Conservation (phyloP, 352 stramenopile genomes). For the Elongisporangium undulatum region DNA sequence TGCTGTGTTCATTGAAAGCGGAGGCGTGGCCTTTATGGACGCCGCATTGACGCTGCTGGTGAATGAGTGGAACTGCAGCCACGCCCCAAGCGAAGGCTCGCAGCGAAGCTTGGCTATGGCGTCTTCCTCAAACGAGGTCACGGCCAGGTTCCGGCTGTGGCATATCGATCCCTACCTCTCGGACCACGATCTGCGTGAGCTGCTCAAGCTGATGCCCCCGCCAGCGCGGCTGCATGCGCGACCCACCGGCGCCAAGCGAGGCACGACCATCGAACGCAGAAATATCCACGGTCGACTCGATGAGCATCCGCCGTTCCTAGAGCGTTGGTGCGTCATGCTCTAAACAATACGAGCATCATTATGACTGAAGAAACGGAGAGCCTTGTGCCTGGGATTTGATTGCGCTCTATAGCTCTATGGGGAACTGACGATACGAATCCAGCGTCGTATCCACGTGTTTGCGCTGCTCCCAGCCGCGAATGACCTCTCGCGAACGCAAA, state of each 20-base stretch:
- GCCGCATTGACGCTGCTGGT: conserved; percentile 49
- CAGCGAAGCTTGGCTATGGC: background rate
- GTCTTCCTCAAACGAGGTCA: background rate
- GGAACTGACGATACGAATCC: conserved; percentile 26
- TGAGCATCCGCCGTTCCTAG: conserved; percentile 51
- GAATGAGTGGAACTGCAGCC: conserved; percentile 55
- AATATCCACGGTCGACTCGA: conserved; percentile 60
- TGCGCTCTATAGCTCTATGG: background rate
- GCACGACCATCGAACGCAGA: conserved; percentile 37
- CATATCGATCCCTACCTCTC: conserved; percentile 73
- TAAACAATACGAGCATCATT: conserved; percentile 9
- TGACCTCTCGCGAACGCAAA: conserved; percentile 68
- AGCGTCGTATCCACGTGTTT: conserved; percentile 48
- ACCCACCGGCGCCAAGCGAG: conserved; percentile 37
- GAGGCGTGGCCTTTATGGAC: conserved; percentile 41
- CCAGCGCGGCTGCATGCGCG: conserved; percentile 34
- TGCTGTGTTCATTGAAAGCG: conserved; percentile 68
- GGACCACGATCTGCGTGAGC: conserved; percentile 49
- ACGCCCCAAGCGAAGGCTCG: conserved; percentile 18
- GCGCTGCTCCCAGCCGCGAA: conserved; percentile 57
- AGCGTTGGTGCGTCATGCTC: conserved; percentile 70
- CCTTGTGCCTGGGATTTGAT: background rate
- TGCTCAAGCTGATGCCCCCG: conserved; percentile 41
- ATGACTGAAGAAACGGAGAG: background rate
- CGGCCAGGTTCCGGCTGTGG: conserved; percentile 47